Evolutionary conservation across 1,284 basidiomycete genomes (phyloP), one percentile per base, ranked within the genome.

Genomic region (Ganoderma meredithae): DNA sequence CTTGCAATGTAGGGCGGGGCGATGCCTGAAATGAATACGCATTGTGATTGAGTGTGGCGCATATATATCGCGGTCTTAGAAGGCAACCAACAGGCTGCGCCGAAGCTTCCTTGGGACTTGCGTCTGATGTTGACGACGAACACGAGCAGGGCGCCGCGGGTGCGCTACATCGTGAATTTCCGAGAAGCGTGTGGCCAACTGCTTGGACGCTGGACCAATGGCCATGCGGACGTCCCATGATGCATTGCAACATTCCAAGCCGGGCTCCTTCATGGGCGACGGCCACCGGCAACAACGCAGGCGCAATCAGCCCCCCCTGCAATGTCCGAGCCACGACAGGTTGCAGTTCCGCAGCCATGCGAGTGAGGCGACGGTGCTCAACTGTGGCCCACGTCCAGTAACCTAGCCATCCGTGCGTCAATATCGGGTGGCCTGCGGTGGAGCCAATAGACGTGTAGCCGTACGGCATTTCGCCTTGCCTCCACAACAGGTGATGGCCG

Each of bases 191-290:
- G 27, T 27, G 52, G 52, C 27, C 31, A 31, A 13, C 13, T 5
- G 17, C 47, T 49, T 17, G 52, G 52, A 17, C 27, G 52, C 52
- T 55, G 12, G 52, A 2, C 52, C 52, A 15, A 31, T 55, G 52
- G 5, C 52, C 52, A 55, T 33, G 52, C 27, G 52, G 52, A 31
- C 52, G 52, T 55, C 52, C 27, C 52, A 55, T 55, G 52, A 55
- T 33, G 52, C 52, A 33, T 27, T 27, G 52, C 31, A 33, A 33
- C 52, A 33, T 17, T 49, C 9, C 10, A 49, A 49, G 22, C 9
- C 13, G 47, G 47, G 4, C 22, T 49, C 10, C 0, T 49, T 22
- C 53, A 33, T 17, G 53, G 31, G 27, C 52, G 27, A 13, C 27
- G 25, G 15, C 31, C 53, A 55, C 53, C 53, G 53, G 53, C 53